These are phyloP conservation scores for Tylopilus balloui DNA, from an alignment of 768 basidiomycete genomes.

Conservation along the genomic window DNA sequence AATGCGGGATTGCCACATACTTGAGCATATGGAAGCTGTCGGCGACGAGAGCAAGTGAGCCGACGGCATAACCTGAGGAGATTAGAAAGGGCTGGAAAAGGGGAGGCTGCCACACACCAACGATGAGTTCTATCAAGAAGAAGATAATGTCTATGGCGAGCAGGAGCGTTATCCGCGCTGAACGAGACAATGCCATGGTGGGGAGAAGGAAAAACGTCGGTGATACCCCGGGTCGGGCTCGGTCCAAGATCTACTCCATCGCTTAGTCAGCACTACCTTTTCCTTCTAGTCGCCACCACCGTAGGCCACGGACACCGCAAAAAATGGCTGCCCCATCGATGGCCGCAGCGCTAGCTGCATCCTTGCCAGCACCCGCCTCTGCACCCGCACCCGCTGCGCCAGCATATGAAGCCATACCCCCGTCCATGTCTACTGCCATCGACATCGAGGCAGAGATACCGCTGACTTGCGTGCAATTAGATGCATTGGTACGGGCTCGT, in stretches of 20 bases:
- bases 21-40: slow-evolving; percentile 99
- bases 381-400: slow-evolving; percentile 59
- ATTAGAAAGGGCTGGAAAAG: slow-evolving; percentile 11
- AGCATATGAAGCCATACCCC: slow-evolving; percentile 81
- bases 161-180: slow-evolving; percentile 68
- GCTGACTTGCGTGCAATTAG: slow-evolving; percentile 73
- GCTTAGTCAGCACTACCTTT: slow-evolving; percentile 22
- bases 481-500: slow-evolving; percentile 68
- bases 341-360: slow-evolving; percentile 89
- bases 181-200: slow-evolving; percentile 51
- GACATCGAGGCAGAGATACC: slow-evolving; percentile 91
- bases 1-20: slow-evolving; percentile 40
- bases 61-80: slow-evolving; percentile 82
- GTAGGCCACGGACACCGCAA: background rate
- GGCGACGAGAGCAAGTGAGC: slow-evolving; percentile 90
- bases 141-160: slow-evolving; percentile 82
- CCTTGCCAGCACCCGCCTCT: slow-evolving; percentile 58
- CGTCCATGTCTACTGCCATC: slow-evolving; percentile 88
- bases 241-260: background rate
- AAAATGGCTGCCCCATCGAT: slow-evolving; percentile 74
- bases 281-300: background rate
- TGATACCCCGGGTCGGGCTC: too few relatives aligned
- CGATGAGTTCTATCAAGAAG: slow-evolving; percentile 82
- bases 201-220: background rate
- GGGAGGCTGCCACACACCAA: slow-evolving; percentile 44